Evolutionary conservation across 768 basidiomycete genomes (phyloP).

Genomic region (Pisolithus albus): DNA sequence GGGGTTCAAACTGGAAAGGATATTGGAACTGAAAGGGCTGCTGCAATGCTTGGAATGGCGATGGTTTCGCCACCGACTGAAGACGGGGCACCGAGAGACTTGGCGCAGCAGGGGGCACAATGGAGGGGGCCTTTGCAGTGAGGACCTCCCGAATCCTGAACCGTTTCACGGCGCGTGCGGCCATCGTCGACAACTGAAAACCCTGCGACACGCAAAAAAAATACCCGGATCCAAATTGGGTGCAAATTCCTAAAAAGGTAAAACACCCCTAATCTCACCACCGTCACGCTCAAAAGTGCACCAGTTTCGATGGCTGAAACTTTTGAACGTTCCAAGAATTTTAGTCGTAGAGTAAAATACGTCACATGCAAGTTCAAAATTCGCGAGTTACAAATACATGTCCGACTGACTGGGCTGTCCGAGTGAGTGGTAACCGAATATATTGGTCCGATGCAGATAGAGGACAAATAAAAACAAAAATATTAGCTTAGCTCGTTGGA

Average conservation of each 20-base stretch:
- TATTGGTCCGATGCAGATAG: not conserved
- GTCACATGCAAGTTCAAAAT: too few species aligned
- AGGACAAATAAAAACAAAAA: not conserved
- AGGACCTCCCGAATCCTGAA: slow-evolving; percentile 1
- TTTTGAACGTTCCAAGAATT: too few species aligned
- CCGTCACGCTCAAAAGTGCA: not conserved
- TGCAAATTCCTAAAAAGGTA: not conserved
- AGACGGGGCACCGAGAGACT: not conserved
- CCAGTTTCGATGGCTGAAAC: not conserved
- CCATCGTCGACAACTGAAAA: slow-evolving; percentile 34
- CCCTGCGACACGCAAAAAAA: not conserved
- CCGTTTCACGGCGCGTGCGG: not conserved
- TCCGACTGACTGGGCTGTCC: too few species aligned
- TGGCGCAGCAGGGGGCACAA: not conserved
- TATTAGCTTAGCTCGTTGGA: not conserved
- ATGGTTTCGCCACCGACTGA: not conserved
- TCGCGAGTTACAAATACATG: not conserved
- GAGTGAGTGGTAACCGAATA: too few species aligned
- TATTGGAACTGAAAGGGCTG: slow-evolving; percentile 13
- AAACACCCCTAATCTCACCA: not conserved
- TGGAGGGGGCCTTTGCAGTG: not conserved
- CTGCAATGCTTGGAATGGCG: slow-evolving; percentile 19
- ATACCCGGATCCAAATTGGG: not conserved
- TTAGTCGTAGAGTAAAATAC: too few species aligned
- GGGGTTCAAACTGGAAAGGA: slow-evolving; percentile 11